These are phyloP conservation scores for Ambrosiella cleistominuta DNA, from an alignment of 2,329 filamentous ascomycete genomes.

Conservation along the genomic window DNA sequence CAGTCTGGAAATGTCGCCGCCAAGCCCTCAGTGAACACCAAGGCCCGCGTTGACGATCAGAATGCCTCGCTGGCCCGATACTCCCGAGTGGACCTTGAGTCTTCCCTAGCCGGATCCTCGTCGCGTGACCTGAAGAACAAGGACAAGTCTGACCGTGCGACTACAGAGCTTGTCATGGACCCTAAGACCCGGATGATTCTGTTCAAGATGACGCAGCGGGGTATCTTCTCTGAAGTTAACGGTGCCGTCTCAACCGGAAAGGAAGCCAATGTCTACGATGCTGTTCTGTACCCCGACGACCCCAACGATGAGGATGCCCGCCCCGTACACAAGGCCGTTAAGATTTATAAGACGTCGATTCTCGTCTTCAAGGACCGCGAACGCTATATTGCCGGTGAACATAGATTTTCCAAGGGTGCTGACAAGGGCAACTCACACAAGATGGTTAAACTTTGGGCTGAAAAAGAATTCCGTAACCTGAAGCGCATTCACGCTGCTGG, in stretches of 20 bases:
- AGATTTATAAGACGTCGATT: constrained; percentile 98
- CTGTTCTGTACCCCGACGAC: constrained; percentile 44
- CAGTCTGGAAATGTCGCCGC: constrained; percentile 8
- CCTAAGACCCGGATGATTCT: constrained; percentile 89
- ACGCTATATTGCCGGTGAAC: constrained; percentile 88
- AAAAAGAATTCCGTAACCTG: constrained; percentile 94
- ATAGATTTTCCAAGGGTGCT: constrained; percentile 75
- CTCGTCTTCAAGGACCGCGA: constrained; percentile 96
- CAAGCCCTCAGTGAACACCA: constrained; percentile 63
- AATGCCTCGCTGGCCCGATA: constrained; percentile 70
- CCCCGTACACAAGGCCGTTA: constrained; percentile 67
- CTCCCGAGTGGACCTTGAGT: constrained; percentile 50
- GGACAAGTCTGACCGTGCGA: constrained; percentile 86
- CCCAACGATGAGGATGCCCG: constrained; percentile 32
- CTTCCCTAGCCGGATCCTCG: constrained; percentile 17
- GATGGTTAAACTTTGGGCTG: constrained; percentile 97
- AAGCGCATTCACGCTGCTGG: constrained; percentile 66
- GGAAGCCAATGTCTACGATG: constrained; percentile 95
- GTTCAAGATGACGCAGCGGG: constrained; percentile 86
- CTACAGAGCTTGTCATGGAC: constrained; percentile 86
- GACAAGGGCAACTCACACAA: constrained; percentile 89
- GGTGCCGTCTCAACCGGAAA: constrained; percentile 94
- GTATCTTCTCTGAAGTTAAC: constrained; percentile 77
- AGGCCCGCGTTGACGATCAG: constrained; percentile 69
- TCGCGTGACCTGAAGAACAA: constrained; percentile 38